Base-by-base conservation (phyloP, 768 basidiomycete species). In the Jaapia argillacea region DNA sequence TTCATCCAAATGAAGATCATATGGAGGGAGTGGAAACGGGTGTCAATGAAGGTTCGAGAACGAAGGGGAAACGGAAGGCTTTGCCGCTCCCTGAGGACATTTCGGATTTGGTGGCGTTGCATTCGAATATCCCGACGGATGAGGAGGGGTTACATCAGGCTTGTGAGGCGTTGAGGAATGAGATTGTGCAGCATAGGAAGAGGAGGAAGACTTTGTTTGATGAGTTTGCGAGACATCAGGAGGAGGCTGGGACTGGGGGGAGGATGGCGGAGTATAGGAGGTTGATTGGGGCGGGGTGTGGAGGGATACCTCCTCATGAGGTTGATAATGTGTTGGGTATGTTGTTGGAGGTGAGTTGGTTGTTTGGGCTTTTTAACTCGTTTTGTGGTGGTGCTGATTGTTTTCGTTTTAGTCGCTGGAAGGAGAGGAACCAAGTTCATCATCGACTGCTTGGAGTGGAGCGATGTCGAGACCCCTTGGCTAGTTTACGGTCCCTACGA, bases 271-370 rank as follows among this genome's bases (percentile, higher is more conserved):
- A 93, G 51, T 99, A 97, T 59, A 69, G 92, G 52, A 71, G 82
- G 48, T 61, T 99, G 41, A 92, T 99, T 53, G 83, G 85, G 24
- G 81, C 89, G 13, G 92, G 89, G 0, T 94, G 89, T 64, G 90
- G 90, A 20, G 85, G 88, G 0, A 74, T 92, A 24, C 75, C 83
- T 2, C 78, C 85, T 2, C 69, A 77, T n/a, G 92, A 97, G 48
- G 85, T 97, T 27, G 93, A 97, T 54, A 75, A 77, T 47, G 81
- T 92, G 4, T 69, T 96, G 47, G 79, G 77, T 21, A 84, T 86
- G 71, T 64, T 98, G 33, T 70, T 92, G 14, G 89, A 94, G 76
- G 87, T 85, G 49, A 41, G n/a, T n/a, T n/a, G n/a, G n/a, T 74
- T 55, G 20, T 38, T 20, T 7, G 18, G 36, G 33, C 44, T 51